A percentile compares a stretch with the other conserved stretches of the same genome.
Evolutionary conservation across 768 basidiomycete genomes (phyloP).

Genomic region (Clathrus columnatus): DNA sequence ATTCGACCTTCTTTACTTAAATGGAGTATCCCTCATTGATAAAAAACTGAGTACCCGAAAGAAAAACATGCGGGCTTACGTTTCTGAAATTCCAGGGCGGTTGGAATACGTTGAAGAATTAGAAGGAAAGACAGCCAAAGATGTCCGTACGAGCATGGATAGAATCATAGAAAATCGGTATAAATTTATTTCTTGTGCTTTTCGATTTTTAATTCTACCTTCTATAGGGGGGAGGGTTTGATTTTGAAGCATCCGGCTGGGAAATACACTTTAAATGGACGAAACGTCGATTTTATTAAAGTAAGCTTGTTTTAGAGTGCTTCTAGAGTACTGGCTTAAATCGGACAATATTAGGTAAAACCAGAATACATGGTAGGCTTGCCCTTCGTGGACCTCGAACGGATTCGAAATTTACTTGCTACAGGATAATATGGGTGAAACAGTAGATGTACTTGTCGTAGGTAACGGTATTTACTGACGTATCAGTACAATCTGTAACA

Average conservation of each 20-base stretch:
- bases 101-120: constrained; percentile 71
- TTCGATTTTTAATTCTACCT: background rate
- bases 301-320: constrained; percentile 25
- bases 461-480: constrained; percentile 37
- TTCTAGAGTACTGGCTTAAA: background rate
- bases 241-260: constrained; percentile 82
- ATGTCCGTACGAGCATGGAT: constrained; percentile 75
- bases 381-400: background rate
- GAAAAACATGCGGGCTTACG: constrained; percentile 58
- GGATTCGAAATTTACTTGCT: background rate
- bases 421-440: constrained; percentile 88
- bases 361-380: constrained; percentile 73
- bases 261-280: constrained; percentile 76
- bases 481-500: background rate
- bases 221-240: constrained; percentile 75
- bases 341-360: constrained; percentile 47
- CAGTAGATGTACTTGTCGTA: constrained; percentile 84
- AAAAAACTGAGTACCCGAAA: constrained; percentile 70
- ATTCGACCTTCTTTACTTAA: constrained; percentile 88
- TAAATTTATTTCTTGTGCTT: background rate
- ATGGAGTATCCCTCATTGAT: constrained; percentile 69
- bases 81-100: constrained; percentile 65
- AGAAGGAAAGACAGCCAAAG: constrained; percentile 69
- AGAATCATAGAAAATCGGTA: constrained; percentile 63
- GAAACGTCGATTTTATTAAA: constrained; percentile 93